Evolutionary conservation across 495 filamentous ascomycete species (phyloP).

Genomic region (Neurospora sp.): DNA sequence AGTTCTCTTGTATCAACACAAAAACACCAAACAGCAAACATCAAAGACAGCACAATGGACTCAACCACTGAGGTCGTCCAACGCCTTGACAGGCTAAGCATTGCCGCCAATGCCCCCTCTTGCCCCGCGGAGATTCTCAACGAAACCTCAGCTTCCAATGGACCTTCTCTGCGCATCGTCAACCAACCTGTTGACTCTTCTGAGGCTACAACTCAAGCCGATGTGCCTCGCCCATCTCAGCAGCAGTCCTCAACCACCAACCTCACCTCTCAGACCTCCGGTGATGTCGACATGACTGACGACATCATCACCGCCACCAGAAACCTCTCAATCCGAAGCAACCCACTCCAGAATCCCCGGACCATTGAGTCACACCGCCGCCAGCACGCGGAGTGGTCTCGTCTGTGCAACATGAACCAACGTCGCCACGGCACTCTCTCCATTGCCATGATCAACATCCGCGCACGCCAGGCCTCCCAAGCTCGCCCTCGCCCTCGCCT

Average conservation of each 20-base stretch:
- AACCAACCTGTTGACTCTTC: background rate
- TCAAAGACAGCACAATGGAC: background rate
- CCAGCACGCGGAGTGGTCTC: background rate
- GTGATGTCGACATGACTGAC: background rate
- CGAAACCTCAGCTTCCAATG: background rate
- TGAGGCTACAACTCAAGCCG: background rate
- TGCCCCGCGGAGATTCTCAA: background rate
- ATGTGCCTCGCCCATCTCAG: background rate
- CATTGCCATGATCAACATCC: background rate
- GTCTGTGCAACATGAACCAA: background rate
- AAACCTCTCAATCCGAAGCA: background rate
- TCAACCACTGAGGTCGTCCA: background rate
- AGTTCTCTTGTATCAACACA: background rate
- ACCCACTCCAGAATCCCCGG: background rate
- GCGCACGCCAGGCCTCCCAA: background rate
- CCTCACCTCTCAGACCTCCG: background rate
- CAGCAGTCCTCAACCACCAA: background rate
- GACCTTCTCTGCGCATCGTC: fast-evolving
- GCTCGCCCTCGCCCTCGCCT: background rate
- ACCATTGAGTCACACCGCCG: background rate
- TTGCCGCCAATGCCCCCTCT: background rate
- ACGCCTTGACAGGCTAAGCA: background rate
- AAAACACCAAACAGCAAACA: background rate
- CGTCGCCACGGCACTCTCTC: background rate
- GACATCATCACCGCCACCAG: background rate